Evolutionary conservation across 2,329 filamentous ascomycete species (phyloP).

Genomic region (Fusarium sublunatum): DNA sequence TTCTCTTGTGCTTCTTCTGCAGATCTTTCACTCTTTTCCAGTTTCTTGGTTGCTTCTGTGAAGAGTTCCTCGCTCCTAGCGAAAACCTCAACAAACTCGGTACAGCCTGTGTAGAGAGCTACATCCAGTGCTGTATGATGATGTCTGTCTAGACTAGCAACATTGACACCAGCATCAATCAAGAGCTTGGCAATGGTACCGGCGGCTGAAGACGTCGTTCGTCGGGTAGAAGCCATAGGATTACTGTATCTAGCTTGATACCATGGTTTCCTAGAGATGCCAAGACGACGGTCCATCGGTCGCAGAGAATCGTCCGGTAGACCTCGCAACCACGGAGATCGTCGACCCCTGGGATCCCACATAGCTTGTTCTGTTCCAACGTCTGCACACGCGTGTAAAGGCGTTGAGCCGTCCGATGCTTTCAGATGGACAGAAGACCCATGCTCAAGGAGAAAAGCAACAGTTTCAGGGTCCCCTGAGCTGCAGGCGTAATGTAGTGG

Average conservation of each 20-base stretch:
- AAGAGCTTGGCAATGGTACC: conserved; percentile 25
- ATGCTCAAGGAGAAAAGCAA: conserved; percentile 24
- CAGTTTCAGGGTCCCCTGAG: conserved; percentile 35
- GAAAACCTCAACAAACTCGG: conserved; percentile 26
- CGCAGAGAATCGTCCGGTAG: conserved; percentile 12
- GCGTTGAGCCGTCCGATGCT: conserved; percentile 5
- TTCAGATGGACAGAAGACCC: conserved; percentile 10
- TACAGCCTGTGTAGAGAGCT: conserved; percentile 21
- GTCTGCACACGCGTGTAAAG: conserved; percentile 36
- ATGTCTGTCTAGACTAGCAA: neutral
- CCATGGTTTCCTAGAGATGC: neutral
- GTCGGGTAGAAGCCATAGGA: neutral
- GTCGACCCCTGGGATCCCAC: conserved; percentile 11
- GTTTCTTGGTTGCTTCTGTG: neutral
- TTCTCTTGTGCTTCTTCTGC: neutral
- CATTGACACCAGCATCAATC: conserved; percentile 5
- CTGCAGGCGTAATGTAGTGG: conserved; percentile 37
- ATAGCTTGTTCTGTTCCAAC: conserved; percentile 18
- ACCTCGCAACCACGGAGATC: neutral
- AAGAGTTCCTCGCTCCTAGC: conserved; percentile 15
- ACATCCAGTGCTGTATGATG: conserved; percentile 26
- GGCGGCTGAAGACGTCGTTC: neutral
- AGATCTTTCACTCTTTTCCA: neutral
- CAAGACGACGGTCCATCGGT: neutral
- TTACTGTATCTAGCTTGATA: neutral